Evolutionary conservation across 495 filamentous ascomycete genomes (phyloP).

Genomic region (Podospora conica): DNA sequence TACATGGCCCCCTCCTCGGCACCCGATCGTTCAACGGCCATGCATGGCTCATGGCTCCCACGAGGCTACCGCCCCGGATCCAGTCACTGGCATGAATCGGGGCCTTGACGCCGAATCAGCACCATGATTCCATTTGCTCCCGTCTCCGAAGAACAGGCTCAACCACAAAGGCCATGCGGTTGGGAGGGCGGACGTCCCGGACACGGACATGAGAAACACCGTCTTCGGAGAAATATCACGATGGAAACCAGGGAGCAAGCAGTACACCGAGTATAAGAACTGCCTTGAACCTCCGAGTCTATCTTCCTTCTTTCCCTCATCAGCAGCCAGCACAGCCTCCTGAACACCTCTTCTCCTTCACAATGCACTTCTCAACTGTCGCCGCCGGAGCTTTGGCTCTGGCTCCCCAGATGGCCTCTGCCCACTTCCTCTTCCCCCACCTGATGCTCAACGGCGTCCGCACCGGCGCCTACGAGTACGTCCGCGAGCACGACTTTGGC

Average conservation of each 20-base stretch:
- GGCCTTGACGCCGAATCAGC: not conserved
- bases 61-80: not conserved
- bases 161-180: too few relatives aligned
- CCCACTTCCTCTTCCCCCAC: slow-evolving; percentile 20
- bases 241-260: not conserved
- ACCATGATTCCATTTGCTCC: not conserved
- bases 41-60: not conserved
- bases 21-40: not conserved
- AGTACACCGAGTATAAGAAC: not conserved
- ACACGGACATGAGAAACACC: not conserved
- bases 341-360: not conserved
- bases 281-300: not conserved
- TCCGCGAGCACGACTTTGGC: slow-evolving; percentile 34
- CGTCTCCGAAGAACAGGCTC: too few relatives aligned
- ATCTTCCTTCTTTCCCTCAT: not conserved
- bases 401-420: slow-evolving; percentile 8
- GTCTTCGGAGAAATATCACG: not conserved
- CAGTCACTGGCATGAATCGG: not conserved
- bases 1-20: not conserved
- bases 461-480: slow-evolving; percentile 26
- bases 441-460: slow-evolving; percentile 28
- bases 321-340: not conserved
- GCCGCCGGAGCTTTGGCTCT: slow-evolving; percentile 8
- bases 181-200: not conserved
- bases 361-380: slow-evolving; percentile 1